Evolutionary conservation across 2,329 filamentous ascomycete species (phyloP).

Genomic region (Paraphoma sp.): DNA sequence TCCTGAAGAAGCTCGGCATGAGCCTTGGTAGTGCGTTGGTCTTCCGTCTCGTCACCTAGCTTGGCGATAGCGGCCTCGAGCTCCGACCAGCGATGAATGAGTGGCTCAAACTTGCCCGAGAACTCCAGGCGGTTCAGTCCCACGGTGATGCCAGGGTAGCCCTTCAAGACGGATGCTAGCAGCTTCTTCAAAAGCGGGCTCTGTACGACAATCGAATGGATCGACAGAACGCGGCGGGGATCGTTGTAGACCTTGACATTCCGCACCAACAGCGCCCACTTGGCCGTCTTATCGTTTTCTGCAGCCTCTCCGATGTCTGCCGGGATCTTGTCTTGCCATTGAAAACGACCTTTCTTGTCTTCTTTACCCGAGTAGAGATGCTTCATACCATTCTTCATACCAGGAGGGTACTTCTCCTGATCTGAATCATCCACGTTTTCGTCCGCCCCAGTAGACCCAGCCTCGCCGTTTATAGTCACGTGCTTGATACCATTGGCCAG

Average conservation of each 20-base stretch:
- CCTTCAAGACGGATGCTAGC: constrained; percentile 62
- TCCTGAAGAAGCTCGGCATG: constrained; percentile 50
- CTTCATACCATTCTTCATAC: constrained; percentile 53
- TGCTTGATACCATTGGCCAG: constrained; percentile 5
- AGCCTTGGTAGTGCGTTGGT: constrained; percentile 39
- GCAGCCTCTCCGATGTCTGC: constrained; percentile 48
- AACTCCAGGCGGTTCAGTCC: constrained; percentile 70
- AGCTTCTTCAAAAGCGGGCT: constrained; percentile 67
- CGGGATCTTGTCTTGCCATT: constrained; percentile 45
- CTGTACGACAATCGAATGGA: constrained; percentile 71
- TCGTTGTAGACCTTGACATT: constrained; percentile 56
- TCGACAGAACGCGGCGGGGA: constrained; percentile 65
- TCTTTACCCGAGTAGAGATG: constrained; percentile 59
- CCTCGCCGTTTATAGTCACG: constrained; percentile 4
- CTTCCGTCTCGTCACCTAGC: constrained; percentile 34
- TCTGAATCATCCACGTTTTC: constrained; percentile 1
- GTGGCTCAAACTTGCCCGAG: constrained; percentile 65
- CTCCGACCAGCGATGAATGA: constrained; percentile 69
- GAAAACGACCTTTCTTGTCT: constrained; percentile 42
- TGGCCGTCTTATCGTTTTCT: constrained; percentile 67
- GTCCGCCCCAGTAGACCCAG: constrained; percentile 6
- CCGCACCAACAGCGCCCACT: constrained; percentile 57
- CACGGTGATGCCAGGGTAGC: constrained; percentile 67
- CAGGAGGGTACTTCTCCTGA: constrained; percentile 27
- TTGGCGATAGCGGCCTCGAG: constrained; percentile 38